Base-by-base conservation (phyloP, 352 stramenopile species). In the Globisporangium okanoganense region DNA sequence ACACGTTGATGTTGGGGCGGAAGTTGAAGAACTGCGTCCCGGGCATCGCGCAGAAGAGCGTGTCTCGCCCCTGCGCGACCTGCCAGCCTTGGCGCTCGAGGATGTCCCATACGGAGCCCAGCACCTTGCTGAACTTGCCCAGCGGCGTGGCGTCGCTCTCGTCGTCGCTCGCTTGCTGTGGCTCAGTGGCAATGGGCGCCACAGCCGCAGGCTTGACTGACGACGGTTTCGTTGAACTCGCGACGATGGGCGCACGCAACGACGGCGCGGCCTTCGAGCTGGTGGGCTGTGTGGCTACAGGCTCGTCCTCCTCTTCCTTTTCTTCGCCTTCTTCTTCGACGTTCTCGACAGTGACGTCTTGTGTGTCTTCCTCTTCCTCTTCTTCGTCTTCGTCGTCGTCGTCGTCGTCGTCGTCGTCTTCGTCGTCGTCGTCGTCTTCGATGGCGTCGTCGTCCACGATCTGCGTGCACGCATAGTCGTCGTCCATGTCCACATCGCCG, bases 21-120 rank as follows among this genome's bases (percentile, higher is more conserved):
- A 92, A 92, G 65, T 87, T 89, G 72, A 88, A 89, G 54, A 92
- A 92, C 63, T 87, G 71, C 31, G 86, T 87, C 27, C 71, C 80
- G 0, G 83, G 83, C 83, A 92, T 92, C 18, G 79, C 75, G 47
- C 82, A 87, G 49, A 90, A 90, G 54, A 87, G 55, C 3, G 77
- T 86, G 57, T 85, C 84, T 9, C 62, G 62, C 2, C 79, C 74
- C 20, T 79, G 65, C 10, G 81, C 80, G n/a, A 85, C 76, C 61
- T 88, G 73, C 83, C 83, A 90, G 12, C 83, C 83, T 1, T 70
- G 62, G 31, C 56, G 56, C 60, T 82, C 66, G 47, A 92, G 67
- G n/a, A 84, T 49, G 18, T 62, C 66, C 58, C 80, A 82, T 3
- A 92, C 53, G 10, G 56, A 14, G 10, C 54, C 71, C 20, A 92